Evolutionary conservation across 1,139 yeast genomes (phyloP), one percentile per base, ranked within the genome.

Genomic region (Scheffersomyces illinoinensis): DNA sequence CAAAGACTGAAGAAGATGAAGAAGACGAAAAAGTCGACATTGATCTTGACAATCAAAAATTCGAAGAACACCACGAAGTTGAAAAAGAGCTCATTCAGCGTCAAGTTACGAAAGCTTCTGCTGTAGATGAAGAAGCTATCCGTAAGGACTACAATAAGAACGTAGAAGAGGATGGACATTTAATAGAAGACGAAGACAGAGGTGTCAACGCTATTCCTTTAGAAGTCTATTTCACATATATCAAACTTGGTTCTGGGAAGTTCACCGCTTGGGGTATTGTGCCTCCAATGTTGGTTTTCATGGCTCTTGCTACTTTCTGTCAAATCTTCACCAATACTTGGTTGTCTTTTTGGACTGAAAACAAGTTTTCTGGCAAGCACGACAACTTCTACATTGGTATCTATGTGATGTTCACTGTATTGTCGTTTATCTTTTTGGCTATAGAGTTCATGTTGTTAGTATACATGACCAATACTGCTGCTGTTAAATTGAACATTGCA

Each of bases 241-340:
- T 66, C 49, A 64, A 59, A 33, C 56, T 56, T 52, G 72, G 72
- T 1, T 58, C 65, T 24, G 70, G 67, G 7, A 51, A 57, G 12
- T 62, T 82, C 46, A 76, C 56, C 14, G 33, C 55, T 21, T 61
- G 63, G 61, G 52, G 66, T 33, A 60, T 66, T 61, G 61, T 66
- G 50, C 66, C 67, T 14, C 54, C 58, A 17, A 52, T 55, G 47
- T 43, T 57, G 7, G 10, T 54, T 19, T 53, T 53, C 14, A 56
- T 56, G 54, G 33, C 52, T 10, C 50, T 56, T 23, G 75, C 77
- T 8, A 74, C 79, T 0, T 77, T 76, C 56, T 74, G 70, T 59
- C 76, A 70, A 58, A 66, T 77, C 14, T 77, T 77, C 65, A 76
- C 81, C 43, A 77, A 76, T 59, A 76, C 79, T 33, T 77, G 82